Percentiles rank a stretch among this genome's conserved stretches.
Conservation (phyloP, 1,284 basidiomycete genomes). For the Cutaneotrichosporon sp. region DNA sequence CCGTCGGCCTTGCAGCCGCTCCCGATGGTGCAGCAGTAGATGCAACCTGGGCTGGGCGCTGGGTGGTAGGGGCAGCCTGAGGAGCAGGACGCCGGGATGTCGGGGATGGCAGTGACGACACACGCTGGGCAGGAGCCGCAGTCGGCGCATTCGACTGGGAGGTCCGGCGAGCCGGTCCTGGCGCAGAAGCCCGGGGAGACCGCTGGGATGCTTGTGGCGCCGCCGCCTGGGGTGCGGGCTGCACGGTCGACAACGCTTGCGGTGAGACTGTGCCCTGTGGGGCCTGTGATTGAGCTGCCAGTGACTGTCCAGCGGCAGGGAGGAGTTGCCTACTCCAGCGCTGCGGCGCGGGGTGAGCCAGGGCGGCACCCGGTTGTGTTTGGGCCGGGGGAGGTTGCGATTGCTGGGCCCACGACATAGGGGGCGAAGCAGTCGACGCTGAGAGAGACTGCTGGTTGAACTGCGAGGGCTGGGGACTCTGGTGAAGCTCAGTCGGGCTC, state of each 20-base stretch:
- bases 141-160: too few species aligned
- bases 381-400: background rate
- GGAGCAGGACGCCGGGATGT: too few species aligned
- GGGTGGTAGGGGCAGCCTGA: too few species aligned
- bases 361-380: background rate
- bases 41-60: too few species aligned
- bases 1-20: too few species aligned
- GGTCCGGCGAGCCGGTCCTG: background rate
- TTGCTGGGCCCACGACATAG: background rate
- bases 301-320: background rate
- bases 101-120: too few species aligned
- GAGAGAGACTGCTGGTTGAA: background rate
- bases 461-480: background rate
- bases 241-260: background rate
- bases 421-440: background rate
- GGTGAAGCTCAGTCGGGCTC: too few species aligned
- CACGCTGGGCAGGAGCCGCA: too few species aligned
- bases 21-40: too few species aligned
- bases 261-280: background rate
- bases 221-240: background rate
- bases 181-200: background rate
- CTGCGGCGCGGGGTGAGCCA: background rate
- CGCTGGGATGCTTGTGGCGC: background rate
- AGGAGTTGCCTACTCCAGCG: conserved; percentile 3
- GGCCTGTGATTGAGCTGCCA: background rate